A percentile compares a stretch with the other conserved stretches of the same genome.
These are phyloP conservation scores for Suhomyces yuchorum DNA, from an alignment of 1,139 yeast genomes.

Conservation along the genomic window DNA sequence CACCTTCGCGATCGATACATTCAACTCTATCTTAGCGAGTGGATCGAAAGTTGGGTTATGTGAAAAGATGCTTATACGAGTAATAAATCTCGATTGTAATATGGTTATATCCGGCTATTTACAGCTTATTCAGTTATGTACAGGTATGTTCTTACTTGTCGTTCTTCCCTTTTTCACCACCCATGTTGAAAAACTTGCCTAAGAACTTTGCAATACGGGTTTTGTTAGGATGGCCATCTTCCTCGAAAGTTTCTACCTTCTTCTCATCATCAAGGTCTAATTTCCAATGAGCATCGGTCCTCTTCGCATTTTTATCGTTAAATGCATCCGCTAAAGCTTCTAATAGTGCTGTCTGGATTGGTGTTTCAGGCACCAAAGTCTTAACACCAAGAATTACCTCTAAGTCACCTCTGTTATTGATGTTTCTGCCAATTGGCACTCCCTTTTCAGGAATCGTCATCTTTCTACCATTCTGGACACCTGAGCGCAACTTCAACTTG, in stretches of 20 bases:
- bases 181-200: constrained; percentile 62
- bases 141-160: constrained; percentile 6
- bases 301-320: constrained; percentile 75
- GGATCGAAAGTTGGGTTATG: not conserved
- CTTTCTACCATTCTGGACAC: constrained; percentile 76
- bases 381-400: constrained; percentile 73
- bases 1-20: not conserved
- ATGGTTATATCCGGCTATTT: constrained; percentile 1
- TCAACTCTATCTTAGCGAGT: not conserved
- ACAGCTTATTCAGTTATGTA: constrained; percentile 5
- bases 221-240: constrained; percentile 55
- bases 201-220: constrained; percentile 65
- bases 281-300: constrained; percentile 63
- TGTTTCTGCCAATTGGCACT: constrained; percentile 65
- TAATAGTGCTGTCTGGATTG: constrained; percentile 87
- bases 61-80: not conserved
- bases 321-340: constrained; percentile 94
- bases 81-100: not conserved
- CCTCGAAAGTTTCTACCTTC: constrained; percentile 30
- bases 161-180: constrained; percentile 26
- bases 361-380: constrained; percentile 73
- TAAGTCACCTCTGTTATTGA: constrained; percentile 75
- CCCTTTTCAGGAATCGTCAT: constrained; percentile 87
- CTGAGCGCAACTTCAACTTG: constrained; percentile 81
- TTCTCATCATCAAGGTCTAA: constrained; percentile 38